Conservation (phyloP, 257 asterid species). For the Solanum verrucosum region DNA sequence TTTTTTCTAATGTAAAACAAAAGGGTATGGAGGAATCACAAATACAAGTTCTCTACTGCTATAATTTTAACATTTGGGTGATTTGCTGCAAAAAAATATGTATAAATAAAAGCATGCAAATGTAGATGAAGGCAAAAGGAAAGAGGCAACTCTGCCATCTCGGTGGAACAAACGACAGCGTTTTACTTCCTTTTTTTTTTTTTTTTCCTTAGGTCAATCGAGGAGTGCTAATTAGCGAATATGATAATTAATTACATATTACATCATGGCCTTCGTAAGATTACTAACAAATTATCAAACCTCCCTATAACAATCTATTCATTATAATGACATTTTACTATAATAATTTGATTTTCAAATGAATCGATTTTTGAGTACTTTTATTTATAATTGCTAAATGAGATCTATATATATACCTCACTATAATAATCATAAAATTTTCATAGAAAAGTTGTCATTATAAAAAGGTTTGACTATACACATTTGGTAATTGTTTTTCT, state of each 20-base stretch:
- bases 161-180: background rate
- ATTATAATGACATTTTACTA: too few species aligned
- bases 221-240: background rate
- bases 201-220: background rate
- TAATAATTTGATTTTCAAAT: too few species aligned
- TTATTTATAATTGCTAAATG: too few species aligned
- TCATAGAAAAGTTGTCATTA: background rate
- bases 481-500: too few species aligned
- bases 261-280: background rate
- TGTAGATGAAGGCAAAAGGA: background rate
- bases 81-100: background rate
- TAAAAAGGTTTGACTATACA: too few species aligned
- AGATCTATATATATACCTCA: background rate
- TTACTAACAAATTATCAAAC: background rate
- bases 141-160: background rate
- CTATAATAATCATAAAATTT: too few species aligned
- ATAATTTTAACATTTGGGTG: background rate
- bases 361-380: fast-evolving
- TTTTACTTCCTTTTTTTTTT: background rate
- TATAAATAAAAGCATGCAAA: background rate
- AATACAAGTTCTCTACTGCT: background rate
- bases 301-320: too few species aligned
- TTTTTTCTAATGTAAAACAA: background rate
- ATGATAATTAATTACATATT: background rate
- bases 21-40: background rate